phyloP scores from a whole-genome alignment of 164 flowering plant genomes.

The Nymphaea colorata region DNA sequence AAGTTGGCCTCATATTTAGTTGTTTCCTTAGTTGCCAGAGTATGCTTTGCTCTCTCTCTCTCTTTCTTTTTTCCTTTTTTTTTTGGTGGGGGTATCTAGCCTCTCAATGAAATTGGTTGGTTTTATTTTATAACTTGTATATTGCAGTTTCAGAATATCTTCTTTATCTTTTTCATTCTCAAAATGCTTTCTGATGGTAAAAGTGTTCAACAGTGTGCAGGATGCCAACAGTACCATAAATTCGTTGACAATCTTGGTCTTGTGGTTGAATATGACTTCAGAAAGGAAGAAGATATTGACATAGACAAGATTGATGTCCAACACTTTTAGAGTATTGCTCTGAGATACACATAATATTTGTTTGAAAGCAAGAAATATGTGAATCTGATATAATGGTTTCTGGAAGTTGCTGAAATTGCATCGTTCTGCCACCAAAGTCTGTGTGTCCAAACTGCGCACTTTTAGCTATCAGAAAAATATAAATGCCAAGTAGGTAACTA shows the following conservation, averaged over 20 bases:
- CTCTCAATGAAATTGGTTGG: not conserved
- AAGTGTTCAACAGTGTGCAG: slow-evolving; percentile 56
- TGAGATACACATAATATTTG: not conserved
- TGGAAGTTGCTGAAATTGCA: no score
- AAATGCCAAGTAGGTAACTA: no score
- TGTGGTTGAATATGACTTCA: slow-evolving; percentile 77
- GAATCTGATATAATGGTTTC: not conserved
- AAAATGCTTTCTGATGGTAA: not conserved
- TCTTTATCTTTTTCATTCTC: no score
- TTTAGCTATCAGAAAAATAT: no score
- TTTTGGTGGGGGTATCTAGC: no score
- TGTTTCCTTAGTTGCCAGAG: not conserved
- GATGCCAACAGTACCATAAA: slow-evolving; percentile 81
- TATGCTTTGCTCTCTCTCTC: not conserved
- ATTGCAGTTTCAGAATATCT: no score
- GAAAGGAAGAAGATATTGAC: slow-evolving; percentile 26
- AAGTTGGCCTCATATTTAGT: not conserved
- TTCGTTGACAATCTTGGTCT: slow-evolving; percentile 89
- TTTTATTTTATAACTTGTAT: no score
- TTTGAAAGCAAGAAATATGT: not conserved
- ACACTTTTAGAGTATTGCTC: not conserved
- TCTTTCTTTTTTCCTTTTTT: not conserved
- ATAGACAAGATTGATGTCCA: slow-evolving; percentile 14
- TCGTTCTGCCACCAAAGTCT: no score
- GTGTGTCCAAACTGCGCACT: no score